phyloP scores from a whole-genome alignment of 2,329 filamentous ascomycete species.

The Hymenoscyphus fructigenus region DNA sequence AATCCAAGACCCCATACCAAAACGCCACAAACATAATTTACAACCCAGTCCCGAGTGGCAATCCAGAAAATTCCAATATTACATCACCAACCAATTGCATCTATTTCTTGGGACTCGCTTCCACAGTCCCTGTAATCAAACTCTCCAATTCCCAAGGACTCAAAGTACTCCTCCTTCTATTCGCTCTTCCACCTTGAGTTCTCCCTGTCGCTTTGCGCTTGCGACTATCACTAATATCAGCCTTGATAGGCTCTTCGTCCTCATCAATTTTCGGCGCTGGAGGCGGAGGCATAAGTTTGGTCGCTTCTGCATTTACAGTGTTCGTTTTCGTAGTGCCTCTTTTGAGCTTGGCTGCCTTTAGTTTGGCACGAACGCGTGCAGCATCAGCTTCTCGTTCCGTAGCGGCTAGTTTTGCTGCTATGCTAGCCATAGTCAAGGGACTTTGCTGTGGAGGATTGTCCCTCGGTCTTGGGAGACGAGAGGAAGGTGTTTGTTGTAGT shows the following conservation, averaged over 20 bases:
- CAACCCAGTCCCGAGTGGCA: neutral
- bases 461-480: constrained; percentile 32
- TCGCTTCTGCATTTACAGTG: constrained; percentile 18
- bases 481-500: constrained; percentile 26
- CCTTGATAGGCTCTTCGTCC: constrained; percentile 15
- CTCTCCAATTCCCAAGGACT: constrained; percentile 73
- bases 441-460: constrained; percentile 46
- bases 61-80: neutral
- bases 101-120: constrained; percentile 3
- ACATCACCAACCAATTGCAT: neutral
- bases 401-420: constrained; percentile 62
- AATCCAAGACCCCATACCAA: neutral
- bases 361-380: constrained; percentile 60
- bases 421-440: constrained; percentile 59
- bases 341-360: constrained; percentile 52
- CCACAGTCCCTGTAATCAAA: constrained; percentile 49
- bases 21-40: neutral
- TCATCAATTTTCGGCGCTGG: constrained; percentile 19
- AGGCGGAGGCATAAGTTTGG: constrained; percentile 36
- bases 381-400: constrained; percentile 64
- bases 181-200: constrained; percentile 46
- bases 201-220: constrained; percentile 42
- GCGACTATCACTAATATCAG: constrained; percentile 18
- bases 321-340: constrained; percentile 3
- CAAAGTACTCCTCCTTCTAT: constrained; percentile 69